A percentile compares a stretch with the other conserved stretches of the same genome.
Evolutionary conservation across 352 stramenopile genomes (phyloP).

Genomic region (Phytophthora pseudosyringae): DNA sequence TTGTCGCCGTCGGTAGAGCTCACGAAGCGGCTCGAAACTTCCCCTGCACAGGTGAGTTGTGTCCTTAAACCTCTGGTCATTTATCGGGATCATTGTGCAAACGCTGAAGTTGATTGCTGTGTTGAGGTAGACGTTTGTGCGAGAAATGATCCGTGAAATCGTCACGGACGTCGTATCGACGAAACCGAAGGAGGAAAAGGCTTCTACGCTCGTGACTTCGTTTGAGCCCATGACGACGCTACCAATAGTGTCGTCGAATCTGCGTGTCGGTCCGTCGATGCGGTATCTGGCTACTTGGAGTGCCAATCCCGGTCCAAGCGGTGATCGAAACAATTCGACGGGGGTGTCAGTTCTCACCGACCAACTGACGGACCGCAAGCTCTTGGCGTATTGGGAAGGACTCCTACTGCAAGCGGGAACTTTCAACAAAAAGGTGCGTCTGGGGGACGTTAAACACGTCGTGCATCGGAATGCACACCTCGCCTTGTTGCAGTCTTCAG

Average conservation of each 20-base stretch:
- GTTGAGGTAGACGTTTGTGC: slow-evolving; percentile 3
- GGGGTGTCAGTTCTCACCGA: slow-evolving; percentile 13
- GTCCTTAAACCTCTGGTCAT: neutral
- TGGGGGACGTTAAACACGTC: slow-evolving; percentile 9
- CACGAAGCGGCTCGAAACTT: slow-evolving; percentile 2
- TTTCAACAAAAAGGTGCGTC: slow-evolving; percentile 13
- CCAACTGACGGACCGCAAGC: slow-evolving; percentile 11
- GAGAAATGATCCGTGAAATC: slow-evolving; percentile 10
- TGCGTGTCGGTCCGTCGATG: slow-evolving; percentile 21
- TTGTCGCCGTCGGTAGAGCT: slow-evolving; percentile 13
- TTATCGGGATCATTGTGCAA: neutral
- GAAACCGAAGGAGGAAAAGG: neutral
- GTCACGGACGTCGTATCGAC: neutral
- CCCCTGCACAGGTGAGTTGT: slow-evolving; percentile 20
- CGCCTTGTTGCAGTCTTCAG: slow-evolving; percentile 12
- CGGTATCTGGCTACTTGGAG: slow-evolving; percentile 14
- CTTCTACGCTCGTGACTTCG: slow-evolving; percentile 6
- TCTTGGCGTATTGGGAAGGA: slow-evolving; percentile 26
- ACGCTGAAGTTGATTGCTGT: neutral
- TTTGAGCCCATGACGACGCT: slow-evolving; percentile 22
- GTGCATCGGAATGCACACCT: slow-evolving; percentile 21
- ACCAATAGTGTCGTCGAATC: slow-evolving; percentile 5
- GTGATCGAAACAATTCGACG: neutral
- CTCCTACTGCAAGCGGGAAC: slow-evolving; percentile 16
- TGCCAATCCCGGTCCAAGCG: too few species aligned